A percentile compares a stretch with the other conserved stretches of the same genome.
phyloP scores from a whole-genome alignment of 805 yeast genomes.

The Saccharomycopsis amapae region DNA sequence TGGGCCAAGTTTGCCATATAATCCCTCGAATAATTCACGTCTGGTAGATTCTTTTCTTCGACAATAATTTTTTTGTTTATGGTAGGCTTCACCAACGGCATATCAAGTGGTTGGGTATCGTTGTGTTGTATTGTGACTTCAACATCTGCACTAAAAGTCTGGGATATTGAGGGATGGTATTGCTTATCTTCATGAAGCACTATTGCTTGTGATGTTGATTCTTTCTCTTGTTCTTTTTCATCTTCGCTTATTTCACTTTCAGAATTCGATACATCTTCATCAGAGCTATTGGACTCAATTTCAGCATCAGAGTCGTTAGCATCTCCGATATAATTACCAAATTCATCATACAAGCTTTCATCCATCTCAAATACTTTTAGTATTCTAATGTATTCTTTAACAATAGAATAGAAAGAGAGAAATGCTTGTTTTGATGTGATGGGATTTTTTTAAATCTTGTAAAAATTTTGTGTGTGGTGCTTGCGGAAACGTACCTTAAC shows the following conservation, averaged over 20 bases:
- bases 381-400: no score
- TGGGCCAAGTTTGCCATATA: slow-evolving; percentile 47
- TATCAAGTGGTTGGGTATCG: slow-evolving; percentile 40
- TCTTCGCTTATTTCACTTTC: slow-evolving; percentile 21
- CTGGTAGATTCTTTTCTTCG: slow-evolving; percentile 51
- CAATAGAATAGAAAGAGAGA: no score
- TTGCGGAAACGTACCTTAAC: neutral
- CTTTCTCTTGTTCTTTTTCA: slow-evolving; percentile 20
- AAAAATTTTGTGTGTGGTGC: neutral
- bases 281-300: slow-evolving; percentile 22
- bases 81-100: slow-evolving; percentile 60
- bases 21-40: slow-evolving; percentile 50
- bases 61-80: slow-evolving; percentile 36
- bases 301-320: slow-evolving; percentile 42
- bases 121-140: slow-evolving; percentile 55
- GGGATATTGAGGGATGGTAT: slow-evolving; percentile 36
- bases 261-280: slow-evolving; percentile 25
- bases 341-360: slow-evolving; percentile 74
- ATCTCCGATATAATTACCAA: slow-evolving; percentile 61
- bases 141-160: slow-evolving; percentile 54
- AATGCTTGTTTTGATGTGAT: no score
- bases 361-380: slow-evolving; percentile 39
- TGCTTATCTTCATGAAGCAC: slow-evolving; percentile 30
- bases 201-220: neutral
- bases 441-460: no score